Evolutionary conservation across 768 basidiomycete species (phyloP), one percentile per base, ranked within the genome.

Genomic region (Chalciporus piperatus): DNA sequence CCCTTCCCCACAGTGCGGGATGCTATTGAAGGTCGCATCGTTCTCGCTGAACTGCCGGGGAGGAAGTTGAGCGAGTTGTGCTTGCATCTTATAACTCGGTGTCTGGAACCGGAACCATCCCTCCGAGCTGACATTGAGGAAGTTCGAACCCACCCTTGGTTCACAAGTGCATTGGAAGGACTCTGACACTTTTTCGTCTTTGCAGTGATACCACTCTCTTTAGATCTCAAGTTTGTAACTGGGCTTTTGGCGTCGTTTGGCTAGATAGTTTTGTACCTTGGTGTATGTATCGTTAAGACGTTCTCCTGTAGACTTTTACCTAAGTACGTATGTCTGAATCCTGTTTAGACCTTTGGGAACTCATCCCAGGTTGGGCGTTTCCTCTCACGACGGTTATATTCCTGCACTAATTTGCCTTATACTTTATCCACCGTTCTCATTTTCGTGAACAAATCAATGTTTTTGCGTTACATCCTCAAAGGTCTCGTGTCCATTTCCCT

Each of bases 1-100:
- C 95, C 95, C 2, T 99, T 98, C 67, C 90, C 92, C 42, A 89
- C 89, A 16, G 87, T 88, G 57, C 81, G 84, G 61, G 87, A 90
- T 61, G 85, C 87, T n/a, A 75, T 84, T 23, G 76, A 82, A 12
- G 89, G 88, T 9, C 78, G 71, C 14, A 79, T 90, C 20, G 68
- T 77, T 45, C 73, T 89, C 8, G 68, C 73, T 23, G 76, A 79
- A 49, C 63, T 69, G 14, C 59, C 58, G 9, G 68, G 69, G 14
- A 64, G 60, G 46, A 65, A 63, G 39, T 62, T 81, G 13, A 78
- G 81, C 19, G 69, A 70, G 32, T 70, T 66, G 7, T 83, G 83
- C 39, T 71, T 87, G 64, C 73, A 80, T 54, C 74, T 91, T 57
- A 82, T 91, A 80, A 72, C 71, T 48, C 77, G 80, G 47, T 98